phyloP scores from a whole-genome alignment of 176 grass and related monocot genomes.

The Tuctoria greenei region DNA sequence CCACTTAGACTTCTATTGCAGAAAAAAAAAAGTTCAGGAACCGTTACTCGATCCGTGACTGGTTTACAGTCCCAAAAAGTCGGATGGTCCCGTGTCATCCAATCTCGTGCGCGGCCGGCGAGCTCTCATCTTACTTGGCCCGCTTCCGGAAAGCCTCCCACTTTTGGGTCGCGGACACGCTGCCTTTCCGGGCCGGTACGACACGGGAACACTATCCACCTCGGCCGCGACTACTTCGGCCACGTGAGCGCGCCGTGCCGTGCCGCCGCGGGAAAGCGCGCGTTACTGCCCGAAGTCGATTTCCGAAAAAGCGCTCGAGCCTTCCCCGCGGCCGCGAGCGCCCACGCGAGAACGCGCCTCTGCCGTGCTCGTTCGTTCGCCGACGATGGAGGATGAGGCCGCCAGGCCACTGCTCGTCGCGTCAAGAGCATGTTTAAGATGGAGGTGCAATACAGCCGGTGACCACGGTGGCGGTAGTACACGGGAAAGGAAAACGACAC shows the following conservation, averaged over 20 bases:
- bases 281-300: neutral
- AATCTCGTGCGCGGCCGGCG: neutral
- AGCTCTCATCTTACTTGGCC: neutral
- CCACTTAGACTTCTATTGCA: too few relatives aligned
- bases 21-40: too few relatives aligned
- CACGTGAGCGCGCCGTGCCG: slow-evolving; percentile 17
- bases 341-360: neutral
- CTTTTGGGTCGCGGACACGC: slow-evolving; percentile 5
- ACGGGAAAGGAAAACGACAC: neutral
- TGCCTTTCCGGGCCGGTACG: slow-evolving; percentile 22
- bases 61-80: neutral
- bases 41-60: neutral
- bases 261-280: slow-evolving; percentile 9
- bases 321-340: neutral
- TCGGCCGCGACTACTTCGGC: slow-evolving; percentile 8
- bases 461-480: neutral
- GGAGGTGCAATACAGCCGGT: too few relatives aligned
- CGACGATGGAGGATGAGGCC: too few relatives aligned
- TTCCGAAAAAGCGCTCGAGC: neutral
- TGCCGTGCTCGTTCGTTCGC: neutral
- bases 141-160: neutral
- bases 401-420: too few relatives aligned
- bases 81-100: neutral
- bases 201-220: neutral
- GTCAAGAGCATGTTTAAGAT: too few relatives aligned